A percentile compares a stretch with the other conserved stretches of the same genome.
phyloP scores from a whole-genome alignment of 1,284 basidiomycete genomes.

The Cutaneotrichosporon curvatum region DNA sequence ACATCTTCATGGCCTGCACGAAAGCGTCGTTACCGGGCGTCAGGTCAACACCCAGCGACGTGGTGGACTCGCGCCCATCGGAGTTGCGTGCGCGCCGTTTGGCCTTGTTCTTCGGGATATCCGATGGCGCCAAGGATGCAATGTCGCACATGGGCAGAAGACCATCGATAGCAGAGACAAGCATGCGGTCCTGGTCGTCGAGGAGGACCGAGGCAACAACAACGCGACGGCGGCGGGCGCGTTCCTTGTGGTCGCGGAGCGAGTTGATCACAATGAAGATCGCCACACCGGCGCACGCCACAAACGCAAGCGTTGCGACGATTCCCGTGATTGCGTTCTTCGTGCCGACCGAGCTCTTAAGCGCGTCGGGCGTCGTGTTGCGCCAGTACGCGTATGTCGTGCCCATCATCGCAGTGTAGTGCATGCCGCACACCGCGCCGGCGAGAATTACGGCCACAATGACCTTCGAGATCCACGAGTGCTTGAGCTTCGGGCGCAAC shows the following conservation, averaged over 20 bases:
- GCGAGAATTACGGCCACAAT: constrained; percentile 46
- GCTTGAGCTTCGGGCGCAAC: constrained; percentile 48
- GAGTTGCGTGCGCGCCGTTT: too few relatives aligned
- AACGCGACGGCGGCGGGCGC: constrained; percentile 44
- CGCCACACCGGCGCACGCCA: constrained; percentile 44
- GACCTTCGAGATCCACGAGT: constrained; percentile 46
- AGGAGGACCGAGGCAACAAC: constrained; percentile 47
- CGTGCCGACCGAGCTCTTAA: constrained; percentile 27
- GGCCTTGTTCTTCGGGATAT: constrained; percentile 7
- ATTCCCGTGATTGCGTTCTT: constrained; percentile 45
- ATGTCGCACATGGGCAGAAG: constrained; percentile 48
- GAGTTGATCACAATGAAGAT: constrained; percentile 43
- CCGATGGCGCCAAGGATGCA: constrained; percentile 30
- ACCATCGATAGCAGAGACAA: constrained; percentile 47
- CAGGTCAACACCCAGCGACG: constrained; percentile 45
- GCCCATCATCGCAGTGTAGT: constrained; percentile 42
- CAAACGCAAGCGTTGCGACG: constrained; percentile 45
- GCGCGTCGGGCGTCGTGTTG: constrained; percentile 16
- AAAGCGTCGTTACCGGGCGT: constrained; percentile 47
- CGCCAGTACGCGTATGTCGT: constrained; percentile 40
- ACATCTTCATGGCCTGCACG: constrained; percentile 44
- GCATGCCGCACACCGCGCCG: constrained; percentile 45
- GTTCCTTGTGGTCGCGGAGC: constrained; percentile 36
- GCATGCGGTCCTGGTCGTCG: constrained; percentile 43
- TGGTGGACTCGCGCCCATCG: constrained; percentile 1